Base-by-base conservation (phyloP, 2,329 filamentous ascomycete genomes). In the Epichloe bromicola region DNA sequence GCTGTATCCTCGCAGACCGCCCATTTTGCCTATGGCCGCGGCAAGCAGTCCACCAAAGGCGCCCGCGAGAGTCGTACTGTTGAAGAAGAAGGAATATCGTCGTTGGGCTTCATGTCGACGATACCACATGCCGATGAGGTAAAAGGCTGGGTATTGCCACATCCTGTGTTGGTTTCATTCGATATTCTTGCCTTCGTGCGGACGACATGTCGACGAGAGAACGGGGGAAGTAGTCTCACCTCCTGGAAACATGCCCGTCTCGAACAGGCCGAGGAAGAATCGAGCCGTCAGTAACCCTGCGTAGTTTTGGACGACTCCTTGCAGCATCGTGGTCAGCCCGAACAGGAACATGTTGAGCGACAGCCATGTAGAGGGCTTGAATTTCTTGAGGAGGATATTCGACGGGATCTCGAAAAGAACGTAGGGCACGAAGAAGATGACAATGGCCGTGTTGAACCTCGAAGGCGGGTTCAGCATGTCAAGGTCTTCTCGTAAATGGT, bases 1-100 rank as follows among this genome's bases (percentile, higher is more conserved):
- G 3, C 66, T 67, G 17, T 83, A 66, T 4, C 70, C 69, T 2
- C 71, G 72, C 2, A 74, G 68, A 5, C 82, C 82, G 12, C 73
- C 64, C 66, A 85, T 90, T 61, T 93, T 87, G n/a, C 87, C 87
- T 55, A 96, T 94, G 0, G 84, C 90, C 1, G 82, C 84, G 1
- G 90, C 90, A 4, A 96, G 74, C 1, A 96, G 75, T 2, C 89
- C 89, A 42, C 88, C 89, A 60, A 95, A 96, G 0, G 88, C 86
- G 34, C 86, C 86, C 1, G 86, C 86, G 3, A 91, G 71, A 0
- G 83, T 86, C 1, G 86, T 90, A 30, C 78, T 87, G 61, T 79
- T 83, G 73, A 97, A 97, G 74, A 97, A 97, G 73, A 97, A 90
- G 15, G 83, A 86, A 69, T 90, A 96, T 33, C 93, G 82, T 61